A percentile compares a stretch with the other conserved stretches of the same genome.
phyloP scores from a whole-genome alignment of 2,329 filamentous ascomycete genomes.

The Fusarium oligoseptatum region DNA sequence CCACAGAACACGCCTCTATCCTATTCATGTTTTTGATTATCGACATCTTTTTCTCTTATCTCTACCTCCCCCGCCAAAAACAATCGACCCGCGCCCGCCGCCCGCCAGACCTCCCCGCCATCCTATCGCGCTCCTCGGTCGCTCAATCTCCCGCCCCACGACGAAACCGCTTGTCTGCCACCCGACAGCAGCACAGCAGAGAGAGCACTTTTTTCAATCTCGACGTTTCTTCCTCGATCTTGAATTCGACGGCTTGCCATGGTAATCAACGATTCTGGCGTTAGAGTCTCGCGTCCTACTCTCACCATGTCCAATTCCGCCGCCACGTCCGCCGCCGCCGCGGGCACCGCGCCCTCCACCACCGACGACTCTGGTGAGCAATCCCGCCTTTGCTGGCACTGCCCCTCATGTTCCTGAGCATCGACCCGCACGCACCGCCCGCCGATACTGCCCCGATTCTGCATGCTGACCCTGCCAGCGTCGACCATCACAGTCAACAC shows the following conservation, averaged over 20 bases:
- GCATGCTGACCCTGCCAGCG: conserved; percentile 54
- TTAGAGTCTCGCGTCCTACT: conserved; percentile 53
- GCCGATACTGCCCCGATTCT: conserved; percentile 38
- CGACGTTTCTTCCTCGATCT: conserved; percentile 20
- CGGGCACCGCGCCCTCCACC: conserved; percentile 45
- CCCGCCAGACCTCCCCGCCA: conserved; percentile 44
- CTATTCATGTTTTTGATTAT: conserved; percentile 38
- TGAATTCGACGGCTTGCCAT: conserved; percentile 46
- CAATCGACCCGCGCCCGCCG: conserved; percentile 39
- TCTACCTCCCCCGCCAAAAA: conserved; percentile 41
- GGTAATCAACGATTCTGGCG: conserved; percentile 57
- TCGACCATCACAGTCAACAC: conserved; percentile 67
- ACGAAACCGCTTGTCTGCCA: conserved; percentile 32
- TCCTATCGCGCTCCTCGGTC: conserved; percentile 38
- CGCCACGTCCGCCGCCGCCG: conserved; percentile 48
- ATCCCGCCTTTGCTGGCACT: conserved; percentile 45
- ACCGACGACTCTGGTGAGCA: conserved; percentile 59
- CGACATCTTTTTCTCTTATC: conserved; percentile 24
- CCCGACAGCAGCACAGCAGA: conserved; percentile 28
- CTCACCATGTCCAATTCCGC: conserved; percentile 55
- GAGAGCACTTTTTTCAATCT: neutral
- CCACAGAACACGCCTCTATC: conserved; percentile 43
- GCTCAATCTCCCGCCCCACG: conserved; percentile 44
- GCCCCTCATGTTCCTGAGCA: conserved; percentile 52
- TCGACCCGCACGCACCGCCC: conserved; percentile 38